Evolutionary conservation across 1,284 basidiomycete genomes (phyloP).

Genomic region (Cutaneotrichosporon sp.): DNA sequence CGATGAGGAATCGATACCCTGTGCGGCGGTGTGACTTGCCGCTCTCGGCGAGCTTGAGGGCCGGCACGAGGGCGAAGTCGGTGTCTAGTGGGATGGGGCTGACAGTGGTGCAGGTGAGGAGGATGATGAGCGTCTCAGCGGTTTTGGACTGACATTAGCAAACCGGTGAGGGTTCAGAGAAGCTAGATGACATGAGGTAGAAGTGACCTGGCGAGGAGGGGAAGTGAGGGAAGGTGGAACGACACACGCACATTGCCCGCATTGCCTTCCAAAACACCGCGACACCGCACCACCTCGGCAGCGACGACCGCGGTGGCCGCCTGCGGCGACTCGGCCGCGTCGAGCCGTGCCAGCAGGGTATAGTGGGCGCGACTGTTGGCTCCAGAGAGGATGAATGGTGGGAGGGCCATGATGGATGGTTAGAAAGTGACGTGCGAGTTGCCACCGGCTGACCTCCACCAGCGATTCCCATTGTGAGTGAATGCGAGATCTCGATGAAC

Average conservation of each 20-base stretch:
- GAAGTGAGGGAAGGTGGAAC: neutral
- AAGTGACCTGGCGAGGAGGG: neutral
- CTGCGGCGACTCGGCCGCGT: constrained; percentile 31
- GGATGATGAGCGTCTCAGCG: constrained; percentile 40
- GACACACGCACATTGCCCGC: constrained; percentile 29
- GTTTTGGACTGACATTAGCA: constrained; percentile 30
- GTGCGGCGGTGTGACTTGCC: constrained; percentile 37
- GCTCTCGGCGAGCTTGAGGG: constrained; percentile 46
- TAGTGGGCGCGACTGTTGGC: constrained; percentile 49
- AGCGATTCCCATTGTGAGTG: neutral
- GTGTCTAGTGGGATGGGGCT: constrained; percentile 20
- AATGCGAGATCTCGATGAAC: too few species aligned
- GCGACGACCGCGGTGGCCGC: constrained; percentile 36
- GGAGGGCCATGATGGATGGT: constrained; percentile 28
- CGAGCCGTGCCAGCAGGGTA: constrained; percentile 38
- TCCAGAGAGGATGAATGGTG: constrained; percentile 45
- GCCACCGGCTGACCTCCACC: constrained; percentile 1
- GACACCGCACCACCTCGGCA: constrained; percentile 29
- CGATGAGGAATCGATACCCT: constrained; percentile 48
- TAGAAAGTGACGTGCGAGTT: neutral
- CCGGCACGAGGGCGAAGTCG: constrained; percentile 44
- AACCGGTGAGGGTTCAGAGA: neutral
- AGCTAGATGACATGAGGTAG: too few species aligned
- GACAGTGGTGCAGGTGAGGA: constrained; percentile 37
- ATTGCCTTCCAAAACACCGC: constrained; percentile 18